phyloP scores from a whole-genome alignment of 305 asterid genomes.

The Lippia alba region DNA sequence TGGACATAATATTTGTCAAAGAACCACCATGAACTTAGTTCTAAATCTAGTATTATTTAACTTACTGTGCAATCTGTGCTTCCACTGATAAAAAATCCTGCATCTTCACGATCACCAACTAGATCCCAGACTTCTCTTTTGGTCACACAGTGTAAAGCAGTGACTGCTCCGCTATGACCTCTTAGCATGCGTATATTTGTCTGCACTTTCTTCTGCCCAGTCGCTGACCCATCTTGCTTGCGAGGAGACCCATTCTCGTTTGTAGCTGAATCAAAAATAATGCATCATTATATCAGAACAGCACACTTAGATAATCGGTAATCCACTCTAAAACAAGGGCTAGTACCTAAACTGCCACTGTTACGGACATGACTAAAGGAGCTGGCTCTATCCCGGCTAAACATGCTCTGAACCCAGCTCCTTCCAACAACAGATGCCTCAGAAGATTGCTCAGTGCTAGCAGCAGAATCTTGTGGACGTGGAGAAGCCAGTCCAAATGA shows the following conservation, averaged over 20 bases:
- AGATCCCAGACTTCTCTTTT: constrained; percentile 96
- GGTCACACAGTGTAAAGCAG: constrained; percentile 91
- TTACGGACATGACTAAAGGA: constrained; percentile 77
- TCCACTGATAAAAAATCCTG: constrained; percentile 93
- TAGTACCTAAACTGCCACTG: constrained; percentile 52
- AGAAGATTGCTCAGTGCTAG: constrained; percentile 68
- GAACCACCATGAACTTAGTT: constrained; percentile 2
- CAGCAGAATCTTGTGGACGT: constrained; percentile 72
- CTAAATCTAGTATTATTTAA: constrained; percentile 14
- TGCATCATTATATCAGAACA: constrained; percentile 25
- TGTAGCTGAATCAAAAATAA: constrained; percentile 46
- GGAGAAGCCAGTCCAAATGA: constrained; percentile 84
- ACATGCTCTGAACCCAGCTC: constrained; percentile 99
- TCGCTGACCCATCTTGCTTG: constrained; percentile 67
- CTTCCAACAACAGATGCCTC: constrained; percentile 91
- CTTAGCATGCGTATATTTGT: constrained; percentile 83
- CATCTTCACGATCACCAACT: constrained; percentile 93
- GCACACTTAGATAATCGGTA: constrained; percentile 17
- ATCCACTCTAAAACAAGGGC: constrained; percentile 22
- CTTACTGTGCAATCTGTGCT: constrained; percentile 92
- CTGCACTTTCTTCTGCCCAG: constrained; percentile 83
- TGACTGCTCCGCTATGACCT: constrained; percentile 91
- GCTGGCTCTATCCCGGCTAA: constrained; percentile 83
- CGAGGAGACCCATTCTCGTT: constrained; percentile 65
- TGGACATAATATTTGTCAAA: constrained; percentile 7